Percentiles rank a stretch among this genome's conserved stretches.
These are phyloP conservation scores for Rhodotorula sp. DNA, from an alignment of 1,284 basidiomycete species.

Conservation along the genomic window DNA sequence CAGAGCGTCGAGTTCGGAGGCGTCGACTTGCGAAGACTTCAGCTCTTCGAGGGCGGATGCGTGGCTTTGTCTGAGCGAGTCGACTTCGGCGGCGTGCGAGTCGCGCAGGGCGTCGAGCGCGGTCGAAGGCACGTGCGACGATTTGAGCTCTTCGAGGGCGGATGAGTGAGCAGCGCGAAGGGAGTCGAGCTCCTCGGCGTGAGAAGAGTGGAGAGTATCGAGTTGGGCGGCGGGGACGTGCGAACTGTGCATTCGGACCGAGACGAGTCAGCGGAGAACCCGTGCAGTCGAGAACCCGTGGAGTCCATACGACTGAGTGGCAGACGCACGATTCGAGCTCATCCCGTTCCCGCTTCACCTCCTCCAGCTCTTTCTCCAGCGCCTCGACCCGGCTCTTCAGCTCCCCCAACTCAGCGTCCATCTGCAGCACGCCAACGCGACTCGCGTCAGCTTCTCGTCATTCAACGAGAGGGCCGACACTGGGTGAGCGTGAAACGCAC, in stretches of 20 bases:
- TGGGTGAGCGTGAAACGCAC: no score
- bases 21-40: neutral
- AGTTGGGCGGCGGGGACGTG: neutral
- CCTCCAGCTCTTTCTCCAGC: neutral
- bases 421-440: neutral
- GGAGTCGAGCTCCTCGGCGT: neutral
- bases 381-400: neutral
- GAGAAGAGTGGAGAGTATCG: neutral
- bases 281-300: no score
- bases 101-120: constrained; percentile 4
- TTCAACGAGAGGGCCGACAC: no score
- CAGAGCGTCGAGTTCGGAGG: neutral
- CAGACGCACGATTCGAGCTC: neutral
- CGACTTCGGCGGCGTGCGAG: neutral
- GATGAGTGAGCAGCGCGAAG: neutral
- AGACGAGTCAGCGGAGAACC: no score
- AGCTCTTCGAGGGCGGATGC: neutral
- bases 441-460: neutral
- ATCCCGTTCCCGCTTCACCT: neutral
- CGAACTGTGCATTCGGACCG: neutral
- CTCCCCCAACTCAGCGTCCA: no score
- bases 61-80: neutral
- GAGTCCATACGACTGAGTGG: no score
- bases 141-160: neutral
- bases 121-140: neutral